A percentile compares a stretch with the other conserved stretches of the same genome.
Conservation (phyloP, 148 eudicot species). For the Beta vulgaris region DNA sequence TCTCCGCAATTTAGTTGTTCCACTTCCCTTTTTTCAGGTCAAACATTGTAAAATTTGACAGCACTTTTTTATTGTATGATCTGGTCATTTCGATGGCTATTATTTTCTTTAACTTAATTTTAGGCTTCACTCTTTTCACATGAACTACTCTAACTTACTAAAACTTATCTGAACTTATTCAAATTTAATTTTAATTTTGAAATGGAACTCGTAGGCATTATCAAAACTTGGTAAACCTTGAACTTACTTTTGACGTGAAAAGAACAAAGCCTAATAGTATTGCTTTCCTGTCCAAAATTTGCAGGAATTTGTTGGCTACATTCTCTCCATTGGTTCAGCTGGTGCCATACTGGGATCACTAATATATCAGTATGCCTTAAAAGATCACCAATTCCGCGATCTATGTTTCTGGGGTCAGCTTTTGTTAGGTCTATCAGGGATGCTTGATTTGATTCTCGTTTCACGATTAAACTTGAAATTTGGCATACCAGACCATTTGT, state of each 20-base stretch:
- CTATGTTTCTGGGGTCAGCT: constrained; percentile 87
- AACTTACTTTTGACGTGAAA: neutral
- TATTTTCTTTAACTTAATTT: too few species aligned
- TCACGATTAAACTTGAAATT: constrained; percentile 60
- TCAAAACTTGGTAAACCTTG: neutral
- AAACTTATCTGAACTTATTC: neutral
- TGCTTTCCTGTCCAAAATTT: constrained; percentile 18
- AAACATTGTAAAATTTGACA: too few species aligned
- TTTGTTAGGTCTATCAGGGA: constrained; percentile 62
- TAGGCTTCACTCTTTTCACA: neutral
- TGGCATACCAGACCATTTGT: constrained; percentile 71
- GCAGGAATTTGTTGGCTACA: constrained; percentile 82
- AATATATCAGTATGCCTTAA: constrained; percentile 66
- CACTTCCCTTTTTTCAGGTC: too few species aligned
- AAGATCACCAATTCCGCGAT: constrained; percentile 62
- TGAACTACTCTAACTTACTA: too few species aligned
- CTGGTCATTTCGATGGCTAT: too few species aligned
- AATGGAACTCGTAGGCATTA: neutral
- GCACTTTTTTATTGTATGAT: too few species aligned
- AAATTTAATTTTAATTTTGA: neutral
- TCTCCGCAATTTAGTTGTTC: too few species aligned
- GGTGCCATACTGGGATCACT: constrained; percentile 75
- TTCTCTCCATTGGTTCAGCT: constrained; percentile 71
- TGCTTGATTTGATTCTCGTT: constrained; percentile 75
- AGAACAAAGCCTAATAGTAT: neutral